Evolutionary conservation across 495 filamentous ascomycete species (phyloP).

Genomic region (Pyrenula aspistea): DNA sequence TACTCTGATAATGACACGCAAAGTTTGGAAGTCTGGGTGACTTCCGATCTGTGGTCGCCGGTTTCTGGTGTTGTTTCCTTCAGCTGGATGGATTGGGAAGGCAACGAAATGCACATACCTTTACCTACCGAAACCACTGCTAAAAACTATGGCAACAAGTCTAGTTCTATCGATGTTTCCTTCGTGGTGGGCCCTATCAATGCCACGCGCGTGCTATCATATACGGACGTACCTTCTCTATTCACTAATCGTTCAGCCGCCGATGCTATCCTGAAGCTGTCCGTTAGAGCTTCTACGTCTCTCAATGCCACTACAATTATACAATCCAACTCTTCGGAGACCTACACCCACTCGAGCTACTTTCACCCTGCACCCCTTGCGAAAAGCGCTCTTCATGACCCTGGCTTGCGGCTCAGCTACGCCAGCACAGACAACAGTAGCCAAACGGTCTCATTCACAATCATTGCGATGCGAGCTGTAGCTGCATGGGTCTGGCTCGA

Average conservation of each 20-base stretch:
- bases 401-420: background rate
- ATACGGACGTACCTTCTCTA: background rate
- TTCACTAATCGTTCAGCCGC: background rate
- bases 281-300: too few species aligned
- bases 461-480: conserved; percentile 31
- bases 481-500: conserved; percentile 48
- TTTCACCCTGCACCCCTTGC: background rate
- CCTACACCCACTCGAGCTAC: background rate
- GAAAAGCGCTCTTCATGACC: conserved; percentile 7
- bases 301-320: background rate
- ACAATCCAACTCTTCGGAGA: background rate
- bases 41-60: conserved; percentile 28
- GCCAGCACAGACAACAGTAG: background rate
- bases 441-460: conserved; percentile 32
- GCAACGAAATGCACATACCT: conserved; percentile 11
- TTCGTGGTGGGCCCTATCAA: background rate
- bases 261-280: background rate
- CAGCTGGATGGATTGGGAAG: conserved; percentile 29
- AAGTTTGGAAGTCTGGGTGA: conserved; percentile 47
- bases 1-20: conserved; percentile 46
- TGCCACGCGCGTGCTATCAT: background rate
- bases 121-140: background rate
- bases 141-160: background rate
- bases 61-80: conserved; percentile 21
- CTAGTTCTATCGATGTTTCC: background rate